Evolutionary conservation across 352 stramenopile genomes (phyloP).

Genomic region (Pythium sp.): DNA sequence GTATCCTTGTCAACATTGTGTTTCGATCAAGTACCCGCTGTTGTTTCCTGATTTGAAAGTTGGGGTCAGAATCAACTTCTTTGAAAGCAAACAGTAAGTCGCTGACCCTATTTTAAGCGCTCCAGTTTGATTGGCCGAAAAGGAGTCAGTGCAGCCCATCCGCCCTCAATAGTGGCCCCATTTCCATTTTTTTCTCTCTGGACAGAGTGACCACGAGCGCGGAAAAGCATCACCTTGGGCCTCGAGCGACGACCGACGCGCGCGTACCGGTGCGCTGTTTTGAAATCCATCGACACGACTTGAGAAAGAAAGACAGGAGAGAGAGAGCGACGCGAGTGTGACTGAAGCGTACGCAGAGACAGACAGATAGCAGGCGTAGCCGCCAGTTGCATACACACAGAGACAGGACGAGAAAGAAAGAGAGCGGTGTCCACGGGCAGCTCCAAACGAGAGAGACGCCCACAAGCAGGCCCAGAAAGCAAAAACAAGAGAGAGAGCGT

Average conservation of each 20-base stretch:
- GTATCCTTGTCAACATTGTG: slow-evolving; percentile 3
- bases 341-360: neutral
- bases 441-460: neutral
- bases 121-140: slow-evolving; percentile 6
- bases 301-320: neutral
- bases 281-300: neutral
- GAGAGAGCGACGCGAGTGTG: neutral
- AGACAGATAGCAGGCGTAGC: neutral
- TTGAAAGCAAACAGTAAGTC: neutral
- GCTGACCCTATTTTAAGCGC: neutral
- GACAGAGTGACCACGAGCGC: neutral
- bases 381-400: neutral
- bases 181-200: slow-evolving; percentile 1
- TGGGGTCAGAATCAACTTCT: neutral
- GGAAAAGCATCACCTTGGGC: slow-evolving; percentile 1
- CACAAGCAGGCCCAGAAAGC: neutral
- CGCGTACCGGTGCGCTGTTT: neutral
- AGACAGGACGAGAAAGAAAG: slow-evolving; percentile 3
- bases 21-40: neutral
- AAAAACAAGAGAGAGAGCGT: neutral
- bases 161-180: neutral
- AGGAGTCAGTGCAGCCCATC: slow-evolving; percentile 6
- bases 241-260: neutral
- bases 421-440: neutral
- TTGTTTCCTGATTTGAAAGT: neutral